phyloP scores from a whole-genome alignment of 371 early-diverging fungal species.

The Mortierella sp. region DNA sequence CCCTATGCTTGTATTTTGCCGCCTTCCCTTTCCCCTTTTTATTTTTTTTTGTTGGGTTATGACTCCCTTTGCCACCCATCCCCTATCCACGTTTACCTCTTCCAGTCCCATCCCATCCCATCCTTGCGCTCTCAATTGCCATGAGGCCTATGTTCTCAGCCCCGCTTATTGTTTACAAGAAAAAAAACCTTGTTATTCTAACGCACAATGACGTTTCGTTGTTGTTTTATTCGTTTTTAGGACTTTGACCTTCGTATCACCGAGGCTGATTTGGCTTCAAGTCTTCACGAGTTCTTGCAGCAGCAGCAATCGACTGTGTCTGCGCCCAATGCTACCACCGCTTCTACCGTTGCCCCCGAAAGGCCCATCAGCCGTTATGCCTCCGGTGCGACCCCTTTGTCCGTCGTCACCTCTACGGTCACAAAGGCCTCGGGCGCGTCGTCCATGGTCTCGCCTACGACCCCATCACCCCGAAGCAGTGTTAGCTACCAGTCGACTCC shows the following conservation, averaged over 20 bases:
- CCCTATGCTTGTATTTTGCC: not conserved
- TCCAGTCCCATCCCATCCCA: not conserved
- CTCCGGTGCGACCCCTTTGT: not conserved
- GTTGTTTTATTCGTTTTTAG: not conserved
- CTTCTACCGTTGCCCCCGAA: not conserved
- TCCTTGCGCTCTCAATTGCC: not conserved
- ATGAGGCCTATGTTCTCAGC: not conserved
- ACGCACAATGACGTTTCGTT: slow-evolving; percentile 5
- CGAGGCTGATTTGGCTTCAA: slow-evolving; percentile 52
- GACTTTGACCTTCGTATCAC: slow-evolving; percentile 61
- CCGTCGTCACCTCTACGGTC: not conserved
- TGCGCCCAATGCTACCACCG: not conserved
- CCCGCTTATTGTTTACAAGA: too few species aligned
- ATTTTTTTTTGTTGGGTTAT: slow-evolving; percentile 11
- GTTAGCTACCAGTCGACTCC: slow-evolving; percentile 23
- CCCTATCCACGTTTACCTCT: slow-evolving; percentile 1
- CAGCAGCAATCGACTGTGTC: not conserved
- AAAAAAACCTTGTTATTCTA: not conserved
- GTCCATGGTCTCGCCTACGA: slow-evolving; percentile 8
- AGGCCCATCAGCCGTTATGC: slow-evolving; percentile 20
- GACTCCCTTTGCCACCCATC: not conserved
- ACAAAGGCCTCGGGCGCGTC: not conserved
- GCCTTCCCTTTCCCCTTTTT: not conserved
- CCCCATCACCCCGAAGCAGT: slow-evolving; percentile 43
- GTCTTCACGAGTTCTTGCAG: slow-evolving; percentile 41